These are phyloP conservation scores for Mucor irregularis DNA, from an alignment of 371 early-diverging fungal genomes.

Conservation along the genomic window DNA sequence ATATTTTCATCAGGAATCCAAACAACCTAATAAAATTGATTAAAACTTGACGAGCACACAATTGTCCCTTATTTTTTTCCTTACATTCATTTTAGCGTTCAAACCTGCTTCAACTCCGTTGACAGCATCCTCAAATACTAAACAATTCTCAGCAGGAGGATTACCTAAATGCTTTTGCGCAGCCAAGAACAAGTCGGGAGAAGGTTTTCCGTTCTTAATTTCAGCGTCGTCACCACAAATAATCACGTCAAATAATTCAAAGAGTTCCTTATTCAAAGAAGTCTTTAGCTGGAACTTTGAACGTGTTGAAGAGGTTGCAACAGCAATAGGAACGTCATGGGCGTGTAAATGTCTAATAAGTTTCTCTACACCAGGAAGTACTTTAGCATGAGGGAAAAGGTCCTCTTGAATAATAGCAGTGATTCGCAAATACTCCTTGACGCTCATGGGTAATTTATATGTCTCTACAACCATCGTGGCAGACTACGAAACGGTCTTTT, in stretches of 20 bases:
- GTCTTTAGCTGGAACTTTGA: constrained; percentile 78
- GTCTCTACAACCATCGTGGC: constrained; percentile 68
- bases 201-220: constrained; percentile 81
- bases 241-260: constrained; percentile 77
- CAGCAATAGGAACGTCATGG: constrained; percentile 82
- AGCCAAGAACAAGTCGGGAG: constrained; percentile 87
- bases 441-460: constrained; percentile 72
- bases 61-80: constrained; percentile 9
- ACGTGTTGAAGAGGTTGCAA: constrained; percentile 84
- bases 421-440: constrained; percentile 72
- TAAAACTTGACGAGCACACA: background rate
- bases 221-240: constrained; percentile 86
- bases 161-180: constrained; percentile 58
- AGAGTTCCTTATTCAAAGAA: constrained; percentile 67
- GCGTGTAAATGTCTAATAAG: constrained; percentile 77
- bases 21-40: constrained; percentile 43
- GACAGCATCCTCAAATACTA: constrained; percentile 93
- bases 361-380: constrained; percentile 75
- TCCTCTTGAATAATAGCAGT: constrained; percentile 44
- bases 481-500: constrained; percentile 61
- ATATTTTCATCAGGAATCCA: constrained; percentile 83
- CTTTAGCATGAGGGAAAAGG: constrained; percentile 61
- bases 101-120: constrained; percentile 84
- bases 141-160: constrained; percentile 62
- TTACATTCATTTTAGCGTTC: constrained; percentile 81